Conservation (phyloP, 805 yeast genomes). For the Starmera quercuum region DNA sequence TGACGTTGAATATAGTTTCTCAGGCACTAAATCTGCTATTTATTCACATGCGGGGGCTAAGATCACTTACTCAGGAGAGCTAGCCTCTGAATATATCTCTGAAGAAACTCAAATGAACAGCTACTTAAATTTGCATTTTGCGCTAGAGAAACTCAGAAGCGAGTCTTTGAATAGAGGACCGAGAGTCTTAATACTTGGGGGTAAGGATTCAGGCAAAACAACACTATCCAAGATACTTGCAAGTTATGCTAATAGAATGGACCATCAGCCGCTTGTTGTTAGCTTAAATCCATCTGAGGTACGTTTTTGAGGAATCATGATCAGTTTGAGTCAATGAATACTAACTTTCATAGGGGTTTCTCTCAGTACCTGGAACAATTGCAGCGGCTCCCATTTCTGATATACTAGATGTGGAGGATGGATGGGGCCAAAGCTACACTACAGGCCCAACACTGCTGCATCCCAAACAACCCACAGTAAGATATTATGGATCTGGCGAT, state of each 20-base stretch:
- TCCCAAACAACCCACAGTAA: slow-evolving; percentile 86
- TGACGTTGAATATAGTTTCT: slow-evolving; percentile 53
- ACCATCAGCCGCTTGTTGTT: slow-evolving; percentile 60
- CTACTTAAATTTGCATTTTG: slow-evolving; percentile 66
- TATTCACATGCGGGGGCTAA: slow-evolving; percentile 61
- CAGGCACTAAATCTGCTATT: slow-evolving; percentile 46
- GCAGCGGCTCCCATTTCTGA: slow-evolving; percentile 82
- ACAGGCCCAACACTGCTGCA: slow-evolving; percentile 72
- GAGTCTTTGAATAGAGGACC: slow-evolving; percentile 26
- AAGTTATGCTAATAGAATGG: slow-evolving; percentile 72
- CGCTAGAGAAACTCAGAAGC: slow-evolving; percentile 50
- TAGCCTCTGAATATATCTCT: slow-evolving; percentile 52
- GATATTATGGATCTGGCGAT: slow-evolving; percentile 65
- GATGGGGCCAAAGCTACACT: slow-evolving; percentile 73
- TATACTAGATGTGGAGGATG: slow-evolving; percentile 63
- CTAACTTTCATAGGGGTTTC: slow-evolving; percentile 44
- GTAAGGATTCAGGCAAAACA: slow-evolving; percentile 70
- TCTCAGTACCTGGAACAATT: slow-evolving; percentile 74
- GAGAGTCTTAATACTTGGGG: slow-evolving; percentile 65
- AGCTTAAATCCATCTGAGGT: slow-evolving; percentile 70
- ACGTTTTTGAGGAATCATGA: slow-evolving; percentile 20
- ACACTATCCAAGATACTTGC: slow-evolving; percentile 59
- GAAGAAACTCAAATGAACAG: slow-evolving; percentile 64
- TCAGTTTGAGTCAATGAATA: slow-evolving; percentile 11
- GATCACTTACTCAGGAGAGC: slow-evolving; percentile 32